Conservation (phyloP, 306 rosid species). For the Glycyrrhiza uralensis region DNA sequence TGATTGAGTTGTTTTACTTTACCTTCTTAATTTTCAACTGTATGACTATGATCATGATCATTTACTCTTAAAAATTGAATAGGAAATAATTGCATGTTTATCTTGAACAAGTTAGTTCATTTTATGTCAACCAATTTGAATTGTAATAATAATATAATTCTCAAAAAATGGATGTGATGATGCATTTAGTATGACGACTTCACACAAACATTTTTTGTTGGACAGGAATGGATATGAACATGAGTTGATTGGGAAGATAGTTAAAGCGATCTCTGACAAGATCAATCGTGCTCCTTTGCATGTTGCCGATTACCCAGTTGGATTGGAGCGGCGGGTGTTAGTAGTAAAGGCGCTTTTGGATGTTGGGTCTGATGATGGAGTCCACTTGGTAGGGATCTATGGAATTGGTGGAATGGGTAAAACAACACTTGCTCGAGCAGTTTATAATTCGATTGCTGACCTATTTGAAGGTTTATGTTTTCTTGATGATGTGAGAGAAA, state of each 20-base stretch:
- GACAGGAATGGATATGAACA: background rate
- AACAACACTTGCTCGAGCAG: conserved; percentile 18
- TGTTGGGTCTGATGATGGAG: background rate
- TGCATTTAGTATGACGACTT: background rate
- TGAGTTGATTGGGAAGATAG: background rate
- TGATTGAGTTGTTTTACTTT: no score
- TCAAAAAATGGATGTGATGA: background rate
- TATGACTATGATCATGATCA: no score
- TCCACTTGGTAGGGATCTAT: conserved; percentile 5
- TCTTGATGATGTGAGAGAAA: conserved; percentile 8
- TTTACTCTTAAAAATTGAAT: background rate
- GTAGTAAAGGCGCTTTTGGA: background rate
- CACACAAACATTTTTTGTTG: background rate
- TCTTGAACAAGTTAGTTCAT: background rate
- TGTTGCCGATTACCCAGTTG: conserved; percentile 21
- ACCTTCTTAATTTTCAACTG: no score
- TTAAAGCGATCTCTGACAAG: background rate
- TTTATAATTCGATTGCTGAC: conserved; percentile 1
- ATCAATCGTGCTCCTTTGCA: background rate
- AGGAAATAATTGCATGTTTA: background rate
- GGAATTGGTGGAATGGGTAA: conserved; percentile 26
- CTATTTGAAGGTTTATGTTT: conserved; percentile 18
- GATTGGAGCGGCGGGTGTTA: background rate
- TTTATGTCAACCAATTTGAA: background rate
- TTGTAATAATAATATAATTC: background rate